Base-by-base conservation (phyloP, 352 stramenopile species). In the Hyaloperonospora arabidopsidis region DNA sequence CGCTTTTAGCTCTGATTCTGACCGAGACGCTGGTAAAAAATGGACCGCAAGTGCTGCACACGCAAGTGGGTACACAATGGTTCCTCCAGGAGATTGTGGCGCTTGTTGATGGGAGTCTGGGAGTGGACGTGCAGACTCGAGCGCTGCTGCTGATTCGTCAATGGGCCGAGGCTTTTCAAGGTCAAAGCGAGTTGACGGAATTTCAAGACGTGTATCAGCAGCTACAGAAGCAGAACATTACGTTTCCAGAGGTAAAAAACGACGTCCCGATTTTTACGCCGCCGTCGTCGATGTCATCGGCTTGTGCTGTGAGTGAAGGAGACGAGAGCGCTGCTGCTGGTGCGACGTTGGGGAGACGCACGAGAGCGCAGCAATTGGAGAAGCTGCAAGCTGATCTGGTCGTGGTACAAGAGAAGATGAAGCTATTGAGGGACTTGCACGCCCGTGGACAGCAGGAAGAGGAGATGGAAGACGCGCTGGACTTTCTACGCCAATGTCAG, bases 401-500 rank as follows among this genome's bases (percentile, higher is more conserved):
- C 36, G 59, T 86, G 14, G 80, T 93, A 7, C 52, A 78, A 56
- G 61, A 89, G n/a, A 90, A 89, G 55, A 86, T 87, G 25, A 59
- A 72, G 29, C 44, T 64, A 10, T 68, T 85, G 23, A 70, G 67
- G 13, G 67, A 82, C 18, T 28, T 89, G 0, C 58, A 71, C n/a
- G 52, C 57, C 2, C 36, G 53, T 5, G 71, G 63, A 18, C 53
- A 63, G 14, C 56, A 58, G 7, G 58, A 51, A 12, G 78, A 86
- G 17, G 62, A 74, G 25, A 57, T 84, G 15, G 84, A 93, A 21
- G 74, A 93, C 32, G 68, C 79, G 12, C 49, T 90, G 38, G 84
- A 93, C 55, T 93, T 93, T 50, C 52, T 93, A 41, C 79, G 70
- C 1, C 84, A 93, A 56, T 93, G 84, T 55, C 79, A 89, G 50